These are phyloP conservation scores for Aspergillus udagawae DNA, from an alignment of 2,329 filamentous ascomycete species.

Conservation along the genomic window DNA sequence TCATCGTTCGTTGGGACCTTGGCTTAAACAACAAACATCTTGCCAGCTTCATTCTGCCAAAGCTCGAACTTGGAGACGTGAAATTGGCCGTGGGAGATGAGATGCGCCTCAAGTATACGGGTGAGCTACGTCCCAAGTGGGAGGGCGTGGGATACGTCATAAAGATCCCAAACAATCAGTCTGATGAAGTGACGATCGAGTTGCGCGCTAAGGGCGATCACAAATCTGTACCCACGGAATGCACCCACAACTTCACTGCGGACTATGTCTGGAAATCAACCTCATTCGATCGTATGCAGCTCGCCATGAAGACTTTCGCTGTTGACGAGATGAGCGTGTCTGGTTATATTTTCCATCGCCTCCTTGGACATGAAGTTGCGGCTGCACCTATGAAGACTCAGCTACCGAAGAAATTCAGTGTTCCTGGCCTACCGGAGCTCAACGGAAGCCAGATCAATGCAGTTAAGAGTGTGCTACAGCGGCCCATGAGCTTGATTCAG, in stretches of 20 bases:
- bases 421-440: conserved; percentile 86
- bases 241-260: conserved; percentile 95
- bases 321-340: conserved; percentile 98
- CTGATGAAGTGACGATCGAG: conserved; percentile 94
- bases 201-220: conserved; percentile 91
- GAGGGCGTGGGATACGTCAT: conserved; percentile 98
- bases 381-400: conserved; percentile 93
- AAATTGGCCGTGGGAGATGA: conserved; percentile 97
- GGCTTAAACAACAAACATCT: conserved; percentile 97
- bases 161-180: conserved; percentile 99
- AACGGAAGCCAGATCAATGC: conserved; percentile 95
- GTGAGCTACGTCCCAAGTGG: conserved; percentile 87
- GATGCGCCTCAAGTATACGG: conserved; percentile 95
- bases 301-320: conserved; percentile 98
- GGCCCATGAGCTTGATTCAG: conserved; percentile 91
- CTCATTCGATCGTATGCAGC: conserved; percentile 98
- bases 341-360: conserved; percentile 96
- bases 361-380: conserved; percentile 91
- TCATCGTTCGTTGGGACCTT: conserved; percentile 90
- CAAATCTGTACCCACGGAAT: conserved; percentile 92
- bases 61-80: conserved; percentile 95
- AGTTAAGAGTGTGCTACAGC: conserved; percentile 90
- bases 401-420: conserved; percentile 94
- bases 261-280: conserved; percentile 99
- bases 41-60: conserved; percentile 91